A percentile compares a stretch with the other conserved stretches of the same genome.
Evolutionary conservation across 2,329 filamentous ascomycete genomes (phyloP).

Genomic region (Nemania sp.): DNA sequence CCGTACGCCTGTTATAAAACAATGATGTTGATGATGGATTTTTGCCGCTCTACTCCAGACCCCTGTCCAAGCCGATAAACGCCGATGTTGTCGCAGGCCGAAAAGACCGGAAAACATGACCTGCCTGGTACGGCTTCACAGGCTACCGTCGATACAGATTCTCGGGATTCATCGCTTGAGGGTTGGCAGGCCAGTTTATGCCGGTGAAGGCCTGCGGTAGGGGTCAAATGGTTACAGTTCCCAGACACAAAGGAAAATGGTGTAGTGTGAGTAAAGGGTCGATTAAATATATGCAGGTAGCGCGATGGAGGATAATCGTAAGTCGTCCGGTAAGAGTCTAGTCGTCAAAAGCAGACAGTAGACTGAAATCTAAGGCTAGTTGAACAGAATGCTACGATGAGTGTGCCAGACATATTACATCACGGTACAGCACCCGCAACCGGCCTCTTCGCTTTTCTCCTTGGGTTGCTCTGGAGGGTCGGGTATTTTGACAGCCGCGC

Average conservation of each 20-base stretch:
- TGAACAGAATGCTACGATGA: conserved; percentile 30
- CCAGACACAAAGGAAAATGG: conserved; percentile 42
- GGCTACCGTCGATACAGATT: conserved; percentile 18
- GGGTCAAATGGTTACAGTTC: conserved; percentile 30
- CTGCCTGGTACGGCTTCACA: conserved; percentile 15
- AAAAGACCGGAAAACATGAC: conserved; percentile 25
- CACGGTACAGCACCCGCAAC: conserved; percentile 78
- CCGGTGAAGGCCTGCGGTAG: conserved; percentile 19
- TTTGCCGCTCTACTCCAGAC: conserved; percentile 43
- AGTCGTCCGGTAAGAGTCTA: conserved; percentile 21
- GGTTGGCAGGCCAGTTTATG: conserved; percentile 19
- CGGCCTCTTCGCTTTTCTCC: conserved; percentile 66
- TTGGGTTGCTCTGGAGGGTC: conserved; percentile 64
- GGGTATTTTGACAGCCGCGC: conserved; percentile 59
- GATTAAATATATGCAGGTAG: conserved; percentile 41
- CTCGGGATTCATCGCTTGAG: conserved; percentile 23
- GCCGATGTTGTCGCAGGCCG: conserved; percentile 40
- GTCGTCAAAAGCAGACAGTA: conserved; percentile 17
- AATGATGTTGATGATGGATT: conserved; percentile 35
- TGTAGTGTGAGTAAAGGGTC: conserved; percentile 37
- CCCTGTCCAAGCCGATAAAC: conserved; percentile 46
- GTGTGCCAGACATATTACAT: conserved; percentile 66
- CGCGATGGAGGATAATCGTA: conserved; percentile 28
- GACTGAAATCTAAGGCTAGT: conserved; percentile 27
- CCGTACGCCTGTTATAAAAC: conserved; percentile 34